Percentiles rank a stretch among this genome's conserved stretches.
Conservation (phyloP, 768 basidiomycete species). For the Erythrobasidium yunnanense region DNA sequence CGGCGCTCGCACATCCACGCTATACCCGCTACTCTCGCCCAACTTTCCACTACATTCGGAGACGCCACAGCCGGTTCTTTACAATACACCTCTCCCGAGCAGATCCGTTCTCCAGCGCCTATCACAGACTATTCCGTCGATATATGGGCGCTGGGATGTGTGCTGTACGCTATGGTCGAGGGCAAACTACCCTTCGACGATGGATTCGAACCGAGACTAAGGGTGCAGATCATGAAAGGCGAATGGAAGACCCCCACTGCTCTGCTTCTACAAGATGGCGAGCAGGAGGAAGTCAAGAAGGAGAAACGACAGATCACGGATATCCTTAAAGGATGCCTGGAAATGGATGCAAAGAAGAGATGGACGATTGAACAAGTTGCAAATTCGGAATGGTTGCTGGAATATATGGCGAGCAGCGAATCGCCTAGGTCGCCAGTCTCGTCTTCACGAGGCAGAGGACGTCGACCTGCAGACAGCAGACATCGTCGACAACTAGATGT, state of each 20-base stretch:
- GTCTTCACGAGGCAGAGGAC: not conserved
- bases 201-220: conserved; percentile 77
- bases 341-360: conserved; percentile 52
- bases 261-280: not conserved
- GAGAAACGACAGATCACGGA: conserved; percentile 29
- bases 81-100: conserved; percentile 39
- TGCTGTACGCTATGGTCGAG: conserved; percentile 72
- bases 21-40: conserved; percentile 19
- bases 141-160: conserved; percentile 87
- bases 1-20: conserved; percentile 23
- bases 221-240: conserved; percentile 84
- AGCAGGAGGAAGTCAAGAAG: not conserved
- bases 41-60: not conserved
- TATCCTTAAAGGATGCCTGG: conserved; percentile 69
- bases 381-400: conserved; percentile 45
- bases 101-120: conserved; percentile 35
- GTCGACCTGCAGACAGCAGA: too few relatives aligned
- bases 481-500: too few relatives aligned
- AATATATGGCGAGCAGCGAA: conserved; percentile 31
- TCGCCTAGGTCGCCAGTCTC: not conserved
- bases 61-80: conserved; percentile 34
- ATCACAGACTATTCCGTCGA: conserved; percentile 55
- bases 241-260: conserved; percentile 43
- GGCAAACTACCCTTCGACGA: conserved; percentile 81
- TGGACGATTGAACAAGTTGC: conserved; percentile 77